These are phyloP conservation scores for Kuraishia molischiana DNA, from an alignment of 805 yeast species.

Conservation along the genomic window DNA sequence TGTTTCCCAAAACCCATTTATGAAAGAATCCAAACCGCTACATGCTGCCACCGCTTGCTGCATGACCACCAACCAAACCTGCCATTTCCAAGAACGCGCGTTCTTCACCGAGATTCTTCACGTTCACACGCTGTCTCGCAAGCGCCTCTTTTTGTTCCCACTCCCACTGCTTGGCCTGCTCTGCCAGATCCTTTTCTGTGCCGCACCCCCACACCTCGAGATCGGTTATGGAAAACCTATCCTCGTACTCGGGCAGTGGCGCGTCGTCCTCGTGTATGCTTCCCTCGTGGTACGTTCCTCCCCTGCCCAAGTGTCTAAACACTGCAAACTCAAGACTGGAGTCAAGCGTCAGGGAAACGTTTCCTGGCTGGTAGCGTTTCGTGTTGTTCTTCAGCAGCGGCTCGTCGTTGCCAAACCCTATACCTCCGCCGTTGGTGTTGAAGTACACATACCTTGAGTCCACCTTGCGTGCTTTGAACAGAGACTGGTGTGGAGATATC, in stretches of 20 bases:
- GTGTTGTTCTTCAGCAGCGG: conserved; percentile 39
- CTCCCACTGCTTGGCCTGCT: conserved; percentile 72
- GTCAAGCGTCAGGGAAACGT: conserved; percentile 72
- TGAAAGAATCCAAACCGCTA: conserved; percentile 8
- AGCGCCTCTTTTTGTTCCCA: conserved; percentile 88
- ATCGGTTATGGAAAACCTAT: conserved; percentile 59
- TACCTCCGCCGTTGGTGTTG: conserved; percentile 65
- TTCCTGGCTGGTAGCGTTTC: conserved; percentile 53
- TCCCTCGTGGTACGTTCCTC: conserved; percentile 38
- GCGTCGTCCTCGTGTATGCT: conserved; percentile 9
- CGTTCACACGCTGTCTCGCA: conserved; percentile 63
- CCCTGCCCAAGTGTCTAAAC: conserved; percentile 58
- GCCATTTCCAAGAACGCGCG: conserved; percentile 83
- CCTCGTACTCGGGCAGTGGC: conserved; percentile 49
- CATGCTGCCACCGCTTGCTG: conserved; percentile 38
- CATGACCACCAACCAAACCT: conserved; percentile 38
- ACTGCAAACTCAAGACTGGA: conserved; percentile 70
- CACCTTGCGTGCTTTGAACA: conserved; percentile 29
- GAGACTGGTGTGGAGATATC: conserved; percentile 55
- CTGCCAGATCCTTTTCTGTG: conserved; percentile 62
- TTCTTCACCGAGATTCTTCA: conserved; percentile 65
- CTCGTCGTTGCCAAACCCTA: conserved; percentile 73
- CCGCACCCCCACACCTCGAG: conserved; percentile 94
- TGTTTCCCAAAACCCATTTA: not conserved
- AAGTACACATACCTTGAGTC: conserved; percentile 46